Base-by-base conservation (phyloP, 192 early-diverging fungal species). In the Gorgonomyces haynaldii region DNA sequence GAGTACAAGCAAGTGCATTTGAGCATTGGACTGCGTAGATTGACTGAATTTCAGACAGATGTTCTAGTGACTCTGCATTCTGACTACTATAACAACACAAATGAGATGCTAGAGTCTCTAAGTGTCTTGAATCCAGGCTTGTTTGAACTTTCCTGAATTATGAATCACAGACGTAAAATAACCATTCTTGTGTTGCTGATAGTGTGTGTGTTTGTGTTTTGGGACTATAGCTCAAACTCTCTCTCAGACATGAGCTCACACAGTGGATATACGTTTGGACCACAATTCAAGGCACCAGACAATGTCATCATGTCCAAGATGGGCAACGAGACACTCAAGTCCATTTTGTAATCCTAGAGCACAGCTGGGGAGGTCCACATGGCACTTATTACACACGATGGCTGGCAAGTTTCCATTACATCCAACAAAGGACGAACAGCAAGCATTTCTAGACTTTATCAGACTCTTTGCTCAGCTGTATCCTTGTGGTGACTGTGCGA, bases 401-500 rank as follows among this genome's bases (percentile, higher is more conserved):
- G 83, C 81, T 23, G 78, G 81, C 22, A 57, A 89, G 58, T 97
- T 83, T 64, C 94, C 94, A 4, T 48, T 74, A 29, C 63, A 82
- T 12, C 94, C 94, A 12, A 81, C 74, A 1, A 25, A 45, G 15
- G 81, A 83, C 27, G 90, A 97, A 62, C 61, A 82, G 49, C 58
- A 69, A 23, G 81, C 89, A 0, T 60, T 92, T 38, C 71, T 62
- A 30, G 81, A 83, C 49, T 97, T 86, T 58, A 70, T 97, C 46
- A 79, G 73, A 46, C 57, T 91, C 23, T 76, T 95, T 38, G 84
- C 83, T 1, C 62, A 85, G 53, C 60, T 97, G 20, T 97, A 97
- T 61, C 94, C 94, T 10, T 97, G 94, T 54, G 94, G 94, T 36
- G 90, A 95, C 69, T 97, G 91, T 62, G 93, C 90, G 2, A 53